Conservation (phyloP, 2,329 filamentous ascomycete species). For the Cladorrhinum sp. region DNA sequence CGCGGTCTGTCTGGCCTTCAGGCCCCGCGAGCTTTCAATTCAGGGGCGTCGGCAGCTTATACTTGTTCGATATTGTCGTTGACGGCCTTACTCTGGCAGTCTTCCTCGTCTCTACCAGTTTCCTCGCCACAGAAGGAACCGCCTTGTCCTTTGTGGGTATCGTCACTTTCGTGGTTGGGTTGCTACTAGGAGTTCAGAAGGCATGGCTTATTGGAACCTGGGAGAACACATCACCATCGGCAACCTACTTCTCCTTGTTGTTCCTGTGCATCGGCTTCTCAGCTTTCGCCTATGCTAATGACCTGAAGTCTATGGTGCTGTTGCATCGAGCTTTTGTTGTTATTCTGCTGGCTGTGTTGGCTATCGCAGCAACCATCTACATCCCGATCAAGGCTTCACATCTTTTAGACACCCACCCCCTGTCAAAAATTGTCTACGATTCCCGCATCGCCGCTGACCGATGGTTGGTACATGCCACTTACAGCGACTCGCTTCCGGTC, state of each 20-base stretch:
- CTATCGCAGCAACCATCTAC: constrained; percentile 39
- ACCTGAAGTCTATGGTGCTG: constrained; percentile 43
- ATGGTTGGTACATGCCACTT: constrained; percentile 47
- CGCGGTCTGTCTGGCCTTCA: constrained; percentile 30
- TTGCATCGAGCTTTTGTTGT: constrained; percentile 41
- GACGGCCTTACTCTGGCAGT: constrained; percentile 46
- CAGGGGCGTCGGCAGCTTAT: constrained; percentile 42
- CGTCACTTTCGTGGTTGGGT: constrained; percentile 43
- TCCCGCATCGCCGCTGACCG: constrained; percentile 46
- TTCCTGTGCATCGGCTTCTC: constrained; percentile 41
- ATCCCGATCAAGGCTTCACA: constrained; percentile 32
- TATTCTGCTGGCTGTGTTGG: constrained; percentile 37
- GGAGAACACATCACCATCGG: constrained; percentile 39
- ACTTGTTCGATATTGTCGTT: constrained; percentile 47
- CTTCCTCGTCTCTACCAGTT: constrained; percentile 42
- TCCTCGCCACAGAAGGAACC: constrained; percentile 47
- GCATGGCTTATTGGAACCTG: constrained; percentile 43
- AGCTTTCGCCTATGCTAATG: constrained; percentile 43
- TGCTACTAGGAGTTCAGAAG: constrained; percentile 36
- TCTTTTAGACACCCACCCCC: constrained; percentile 39
- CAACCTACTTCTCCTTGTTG: constrained; percentile 39
- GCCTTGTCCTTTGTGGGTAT: constrained; percentile 42
- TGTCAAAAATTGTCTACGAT: constrained; percentile 49
- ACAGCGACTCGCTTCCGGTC: constrained; percentile 45
- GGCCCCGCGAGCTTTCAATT: constrained; percentile 25